These are phyloP conservation scores for Verticillium nonalfalfae DNA, from an alignment of 2,329 filamentous ascomycete genomes.

Conservation along the genomic window DNA sequence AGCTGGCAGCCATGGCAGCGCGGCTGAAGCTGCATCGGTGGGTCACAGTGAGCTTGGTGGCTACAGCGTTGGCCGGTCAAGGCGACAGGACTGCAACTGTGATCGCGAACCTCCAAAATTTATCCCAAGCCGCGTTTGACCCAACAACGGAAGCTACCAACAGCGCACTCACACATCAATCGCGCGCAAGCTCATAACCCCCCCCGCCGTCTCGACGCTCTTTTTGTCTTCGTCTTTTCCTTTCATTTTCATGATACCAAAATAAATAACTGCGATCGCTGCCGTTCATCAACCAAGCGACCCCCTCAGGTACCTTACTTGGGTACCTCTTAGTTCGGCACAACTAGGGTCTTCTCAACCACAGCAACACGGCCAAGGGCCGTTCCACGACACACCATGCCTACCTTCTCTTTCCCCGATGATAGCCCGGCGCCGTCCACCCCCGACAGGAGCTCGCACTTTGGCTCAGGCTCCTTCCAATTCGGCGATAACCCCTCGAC, in stretches of 20 bases:
- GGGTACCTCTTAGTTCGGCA: background rate
- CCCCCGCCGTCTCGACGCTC: too few species aligned
- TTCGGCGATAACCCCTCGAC: constrained; percentile 42
- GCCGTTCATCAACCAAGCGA: too few species aligned
- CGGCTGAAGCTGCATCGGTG: background rate
- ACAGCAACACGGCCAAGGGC: background rate
- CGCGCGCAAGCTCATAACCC: background rate
- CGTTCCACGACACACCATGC: constrained; percentile 23
- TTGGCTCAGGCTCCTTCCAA: constrained; percentile 26
- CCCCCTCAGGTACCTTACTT: too few species aligned
- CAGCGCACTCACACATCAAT: background rate
- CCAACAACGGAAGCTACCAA: constrained; percentile 2
- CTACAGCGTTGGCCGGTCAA: constrained; percentile 7
- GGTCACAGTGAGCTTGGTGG: background rate
- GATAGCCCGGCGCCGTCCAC: constrained; percentile 40
- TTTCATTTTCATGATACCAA: too few species aligned
- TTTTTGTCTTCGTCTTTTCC: background rate
- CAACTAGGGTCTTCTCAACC: background rate
- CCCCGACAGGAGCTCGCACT: constrained; percentile 33
- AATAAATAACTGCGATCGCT: too few species aligned
- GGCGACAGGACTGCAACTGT: background rate
- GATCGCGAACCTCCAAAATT: constrained; percentile 14
- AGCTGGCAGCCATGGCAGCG: background rate
- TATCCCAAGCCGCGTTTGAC: constrained; percentile 9
- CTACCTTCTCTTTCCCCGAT: constrained; percentile 34